Evolutionary conservation across 805 yeast genomes (phyloP), one percentile per base, ranked within the genome.

Genomic region (Candida argentea): DNA sequence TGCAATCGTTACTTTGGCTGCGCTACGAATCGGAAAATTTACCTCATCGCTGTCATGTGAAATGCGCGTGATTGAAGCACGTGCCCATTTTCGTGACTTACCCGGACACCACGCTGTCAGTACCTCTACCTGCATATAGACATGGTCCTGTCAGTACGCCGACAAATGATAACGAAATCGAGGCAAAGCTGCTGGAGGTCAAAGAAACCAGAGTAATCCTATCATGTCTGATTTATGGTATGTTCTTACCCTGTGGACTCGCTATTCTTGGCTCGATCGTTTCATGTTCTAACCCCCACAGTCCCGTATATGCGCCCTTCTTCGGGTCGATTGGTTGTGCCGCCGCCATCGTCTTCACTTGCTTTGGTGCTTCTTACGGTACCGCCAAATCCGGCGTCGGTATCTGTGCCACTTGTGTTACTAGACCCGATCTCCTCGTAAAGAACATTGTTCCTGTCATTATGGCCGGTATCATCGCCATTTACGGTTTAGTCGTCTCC

Each of bases 251-350:
- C 15, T n/a, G 4, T 28, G 22, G 18, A 5, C 12, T 6, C 16
- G 11, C 3, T 6, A 5, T 16, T 11, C 20, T 11, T 10, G 4
- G 12, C 14, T n/a, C 6, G n/a, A 12, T n/a, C n/a, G n/a, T n/a
- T n/a, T 10, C 24, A 10, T 9, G 20, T 42, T 40, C 48, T 45
- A 43, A 46, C 48, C 26, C 20, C 42, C 65, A 20, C 32, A 43
- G 48, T 33, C 53, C 53, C 32, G 52, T 48, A 37, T 48, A 47
- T 38, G 54, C 54, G 29, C 98, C 99, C 57, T 91, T 91, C 73
- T 91, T 91, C 62, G 99, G 99, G 52, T 89, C 96, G 44, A 84
- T 91, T 54, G 99, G 99, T 57, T 93, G 98, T 73, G 94, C 98
- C 34, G 85, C 97, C 30, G 96, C 99, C 59, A 91, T 91, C 55